These are phyloP conservation scores for Saccharomyces hybrid DNA, from an alignment of 1,139 yeast species.

Conservation along the genomic window DNA sequence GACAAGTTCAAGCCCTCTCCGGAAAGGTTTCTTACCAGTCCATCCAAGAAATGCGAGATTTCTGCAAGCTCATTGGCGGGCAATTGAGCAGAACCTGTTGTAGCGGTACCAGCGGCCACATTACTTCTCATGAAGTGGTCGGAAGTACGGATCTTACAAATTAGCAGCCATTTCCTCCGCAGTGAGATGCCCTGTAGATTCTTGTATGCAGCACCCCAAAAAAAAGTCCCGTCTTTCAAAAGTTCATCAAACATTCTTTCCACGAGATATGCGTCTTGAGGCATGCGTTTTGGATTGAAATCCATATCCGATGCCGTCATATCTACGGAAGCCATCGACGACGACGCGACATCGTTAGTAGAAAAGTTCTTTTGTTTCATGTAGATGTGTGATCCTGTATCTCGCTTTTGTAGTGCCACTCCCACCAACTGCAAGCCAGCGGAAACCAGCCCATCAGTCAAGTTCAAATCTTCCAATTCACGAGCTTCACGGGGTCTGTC, in stretches of 20 bases:
- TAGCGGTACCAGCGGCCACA: no score
- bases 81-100: neutral
- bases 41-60: neutral
- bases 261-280: constrained; percentile 7
- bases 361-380: constrained; percentile 6
- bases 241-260: constrained; percentile 9
- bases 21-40: neutral
- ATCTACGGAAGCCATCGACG: neutral
- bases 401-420: neutral
- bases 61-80: neutral
- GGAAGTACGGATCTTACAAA: constrained; percentile 7
- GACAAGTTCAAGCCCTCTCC: constrained; percentile 3
- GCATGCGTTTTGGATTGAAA: constrained; percentile 2
- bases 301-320: neutral
- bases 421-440: constrained; percentile 5
- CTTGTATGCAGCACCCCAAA: constrained; percentile 8
- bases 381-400: neutral
- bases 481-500: neutral
- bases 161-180: constrained; percentile 11
- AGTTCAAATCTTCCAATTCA: neutral
- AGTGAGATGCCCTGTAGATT: constrained; percentile 7
- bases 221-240: constrained; percentile 7
- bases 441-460: constrained; percentile 3
- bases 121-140: neutral
- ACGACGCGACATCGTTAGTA: constrained; percentile 3